A percentile compares a stretch with the other conserved stretches of the same genome.
phyloP scores from a whole-genome alignment of 164 flowering plant species.

The Liquidambar formosana region DNA sequence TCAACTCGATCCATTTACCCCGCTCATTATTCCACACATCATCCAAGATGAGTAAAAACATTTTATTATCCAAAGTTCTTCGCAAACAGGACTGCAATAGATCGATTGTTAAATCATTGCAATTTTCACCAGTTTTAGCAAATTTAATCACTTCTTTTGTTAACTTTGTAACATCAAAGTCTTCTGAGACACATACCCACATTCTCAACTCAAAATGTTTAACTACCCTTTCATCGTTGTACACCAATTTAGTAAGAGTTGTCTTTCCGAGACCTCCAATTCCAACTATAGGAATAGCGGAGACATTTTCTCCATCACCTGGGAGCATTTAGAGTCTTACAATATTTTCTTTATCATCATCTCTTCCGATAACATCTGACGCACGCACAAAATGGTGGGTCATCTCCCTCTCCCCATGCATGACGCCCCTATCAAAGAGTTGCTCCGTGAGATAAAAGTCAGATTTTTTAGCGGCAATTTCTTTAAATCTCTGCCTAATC shows the following conservation, averaged over 20 bases:
- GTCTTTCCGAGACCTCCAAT: background rate
- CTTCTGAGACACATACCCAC: conserved; percentile 4
- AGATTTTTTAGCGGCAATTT: background rate
- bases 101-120: too few species aligned
- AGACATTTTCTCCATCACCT: too few species aligned
- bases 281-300: background rate
- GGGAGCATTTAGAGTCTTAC: background rate
- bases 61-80: background rate
- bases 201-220: background rate
- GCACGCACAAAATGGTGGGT: background rate
- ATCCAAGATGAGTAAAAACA: background rate
- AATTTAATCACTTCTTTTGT: background rate
- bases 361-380: conserved; percentile 4
- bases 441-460: background rate
- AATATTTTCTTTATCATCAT: background rate
- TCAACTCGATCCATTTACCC: background rate
- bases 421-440: too few species aligned
- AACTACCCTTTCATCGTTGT: background rate
- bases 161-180: background rate
- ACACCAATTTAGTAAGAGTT: background rate
- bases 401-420: background rate
- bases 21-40: conserved; percentile 1
- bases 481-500: conserved; percentile 1
- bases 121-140: background rate
- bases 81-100: too few species aligned